Conservation (phyloP, 202 grass and related monocot species). For the Carex arenaria region DNA sequence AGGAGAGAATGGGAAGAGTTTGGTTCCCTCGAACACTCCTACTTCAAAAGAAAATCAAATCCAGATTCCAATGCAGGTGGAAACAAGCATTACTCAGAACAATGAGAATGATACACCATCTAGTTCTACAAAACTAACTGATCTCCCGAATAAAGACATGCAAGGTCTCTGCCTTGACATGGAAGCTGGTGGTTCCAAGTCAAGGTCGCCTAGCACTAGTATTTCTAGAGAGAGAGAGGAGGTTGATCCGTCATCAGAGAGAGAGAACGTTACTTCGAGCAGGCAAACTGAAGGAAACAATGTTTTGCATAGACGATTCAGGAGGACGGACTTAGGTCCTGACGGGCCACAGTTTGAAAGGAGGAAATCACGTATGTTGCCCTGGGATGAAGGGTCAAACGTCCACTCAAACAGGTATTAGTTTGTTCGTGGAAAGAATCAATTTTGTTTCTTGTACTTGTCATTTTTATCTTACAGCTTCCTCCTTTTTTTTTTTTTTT, state of each 20-base stretch:
- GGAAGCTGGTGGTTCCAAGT: constrained; percentile 15
- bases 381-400: constrained; percentile 18
- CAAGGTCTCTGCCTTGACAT: not conserved
- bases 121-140: constrained; percentile 21
- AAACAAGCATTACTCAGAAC: constrained; percentile 24
- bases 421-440: constrained; percentile 5
- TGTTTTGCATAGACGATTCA: not conserved
- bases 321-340: not conserved
- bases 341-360: constrained; percentile 4
- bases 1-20: constrained; percentile 22
- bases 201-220: constrained; percentile 12
- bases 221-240: constrained; percentile 16
- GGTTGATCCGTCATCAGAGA: constrained; percentile 11
- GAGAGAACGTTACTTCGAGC: not conserved
- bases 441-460: not conserved
- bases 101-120: constrained; percentile 23
- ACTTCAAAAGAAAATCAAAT: constrained; percentile 24
- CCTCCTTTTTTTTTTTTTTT: not conserved
- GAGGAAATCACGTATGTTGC: not conserved
- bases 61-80: not conserved
- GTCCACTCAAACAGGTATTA: constrained; percentile 6
- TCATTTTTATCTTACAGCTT: not conserved
- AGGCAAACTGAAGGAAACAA: not conserved
- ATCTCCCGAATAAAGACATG: constrained; percentile 12
- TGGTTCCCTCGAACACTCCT: constrained; percentile 19